Evolutionary conservation across 108 stramenopile species (phyloP).

Genomic region (Pinguiococcus pyrenoidosus): DNA sequence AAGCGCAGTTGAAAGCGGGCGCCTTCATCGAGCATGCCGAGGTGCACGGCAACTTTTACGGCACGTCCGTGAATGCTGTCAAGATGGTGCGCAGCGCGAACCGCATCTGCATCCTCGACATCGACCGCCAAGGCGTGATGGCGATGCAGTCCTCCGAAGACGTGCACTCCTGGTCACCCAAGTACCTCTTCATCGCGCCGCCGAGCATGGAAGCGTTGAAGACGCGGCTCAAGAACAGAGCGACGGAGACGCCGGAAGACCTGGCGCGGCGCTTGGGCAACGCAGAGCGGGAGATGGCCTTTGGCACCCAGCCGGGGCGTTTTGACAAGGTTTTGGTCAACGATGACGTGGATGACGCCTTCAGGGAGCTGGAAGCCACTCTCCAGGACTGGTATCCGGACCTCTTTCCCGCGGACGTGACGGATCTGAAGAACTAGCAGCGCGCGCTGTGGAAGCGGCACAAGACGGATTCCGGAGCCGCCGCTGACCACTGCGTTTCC

Average conservation of each 20-base stretch:
- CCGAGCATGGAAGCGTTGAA: conserved; percentile 1
- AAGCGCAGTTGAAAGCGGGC: too few species aligned
- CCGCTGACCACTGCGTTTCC: too few species aligned
- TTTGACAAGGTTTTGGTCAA: conserved; percentile 4
- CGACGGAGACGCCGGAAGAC: conserved; percentile 6
- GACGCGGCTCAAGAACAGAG: background rate
- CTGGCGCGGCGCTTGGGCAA: background rate
- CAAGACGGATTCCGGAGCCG: too few species aligned
- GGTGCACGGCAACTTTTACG: conserved; percentile 8
- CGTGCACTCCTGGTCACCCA: conserved; percentile 3
- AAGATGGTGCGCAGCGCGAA: background rate
- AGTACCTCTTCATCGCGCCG: conserved; percentile 11
- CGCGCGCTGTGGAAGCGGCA: too few species aligned
- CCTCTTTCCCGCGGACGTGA: too few species aligned
- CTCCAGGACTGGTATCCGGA: conserved; percentile 18
- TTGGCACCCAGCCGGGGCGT: background rate
- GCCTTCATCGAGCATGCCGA: conserved; percentile 3
- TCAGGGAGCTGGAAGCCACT: background rate
- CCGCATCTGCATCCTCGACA: conserved; percentile 10
- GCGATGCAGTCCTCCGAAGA: background rate
- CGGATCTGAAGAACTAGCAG: too few species aligned
- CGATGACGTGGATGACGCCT: background rate
- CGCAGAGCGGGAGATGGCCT: background rate
- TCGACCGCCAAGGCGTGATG: conserved; percentile 7
- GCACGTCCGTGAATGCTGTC: conserved; percentile 5